These are phyloP conservation scores for Pseudonitzschia multiseries DNA, from an alignment of 108 stramenopile genomes.

Conservation along the genomic window DNA sequence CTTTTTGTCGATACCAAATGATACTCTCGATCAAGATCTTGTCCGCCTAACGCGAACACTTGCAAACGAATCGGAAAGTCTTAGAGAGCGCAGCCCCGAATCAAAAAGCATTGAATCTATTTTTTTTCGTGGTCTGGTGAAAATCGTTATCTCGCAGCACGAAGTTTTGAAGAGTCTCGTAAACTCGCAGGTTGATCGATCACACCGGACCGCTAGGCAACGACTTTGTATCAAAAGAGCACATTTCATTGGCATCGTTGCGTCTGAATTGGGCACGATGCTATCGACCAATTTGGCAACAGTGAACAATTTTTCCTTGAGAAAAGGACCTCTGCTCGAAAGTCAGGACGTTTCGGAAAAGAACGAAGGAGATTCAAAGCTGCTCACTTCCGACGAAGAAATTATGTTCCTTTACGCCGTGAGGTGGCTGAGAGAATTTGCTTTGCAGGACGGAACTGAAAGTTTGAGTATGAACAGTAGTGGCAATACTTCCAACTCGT, in stretches of 20 bases:
- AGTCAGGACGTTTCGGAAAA: not conserved
- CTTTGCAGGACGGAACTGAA: slow-evolving; percentile 29
- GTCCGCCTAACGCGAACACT: slow-evolving; percentile 9
- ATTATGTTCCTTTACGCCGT: slow-evolving; percentile 41
- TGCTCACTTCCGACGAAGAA: slow-evolving; percentile 6
- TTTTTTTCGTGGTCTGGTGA: slow-evolving; percentile 16
- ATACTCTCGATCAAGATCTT: slow-evolving; percentile 23
- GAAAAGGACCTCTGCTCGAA: not conserved
- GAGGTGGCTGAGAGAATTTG: slow-evolving; percentile 63
- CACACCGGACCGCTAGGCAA: slow-evolving; percentile 36
- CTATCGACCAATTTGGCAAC: slow-evolving; percentile 49
- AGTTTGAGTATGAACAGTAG: not conserved
- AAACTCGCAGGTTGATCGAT: slow-evolving; percentile 36
- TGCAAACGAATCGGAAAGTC: not conserved
- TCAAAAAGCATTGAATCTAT: not conserved
- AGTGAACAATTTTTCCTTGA: slow-evolving; percentile 24
- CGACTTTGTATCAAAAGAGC: slow-evolving; percentile 38
- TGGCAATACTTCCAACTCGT: slow-evolving; percentile 33
- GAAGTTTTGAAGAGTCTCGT: slow-evolving; percentile 8
- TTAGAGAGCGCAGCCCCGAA: not conserved
- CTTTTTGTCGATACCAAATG: slow-evolving; percentile 8
- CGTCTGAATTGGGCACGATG: slow-evolving; percentile 49
- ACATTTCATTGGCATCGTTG: slow-evolving; percentile 40
- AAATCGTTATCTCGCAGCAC: slow-evolving; percentile 23
- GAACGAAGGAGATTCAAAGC: not conserved